Evolutionary conservation across 345 rosid species (phyloP), one percentile per base, ranked within the genome.

Genomic region (Brassica juncea): DNA sequence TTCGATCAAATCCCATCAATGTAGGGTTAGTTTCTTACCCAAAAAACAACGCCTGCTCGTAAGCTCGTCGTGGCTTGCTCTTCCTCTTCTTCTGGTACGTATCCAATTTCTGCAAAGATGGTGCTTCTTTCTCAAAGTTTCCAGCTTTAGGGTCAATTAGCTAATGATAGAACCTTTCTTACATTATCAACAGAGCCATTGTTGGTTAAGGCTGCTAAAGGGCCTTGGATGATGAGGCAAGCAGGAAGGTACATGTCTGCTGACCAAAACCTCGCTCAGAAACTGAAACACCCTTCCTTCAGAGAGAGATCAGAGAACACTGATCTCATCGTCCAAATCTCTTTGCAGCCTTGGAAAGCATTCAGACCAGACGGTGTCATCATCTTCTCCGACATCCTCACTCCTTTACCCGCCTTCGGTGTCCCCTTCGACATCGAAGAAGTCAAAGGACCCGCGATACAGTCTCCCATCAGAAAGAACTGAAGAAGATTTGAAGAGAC

Each of bases 201-300:
- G 19, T 83, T 92, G 89, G 91, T 94, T 61, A 92, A 92, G 87
- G 97, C 94, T 82, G 99, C 95, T 0, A 89, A 89, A 86, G 94
- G 99, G 57, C 97, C 97, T 28, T 94, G 97, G 99, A 94, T 94
- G 99, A 94, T 94, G 99, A 87, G 97, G 74, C 99, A 91, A 75
- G 99, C 99, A 74, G 99, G 97, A 86, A 89, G 99, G 90, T 94
- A 91, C 74, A 92, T 94, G 99, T 90, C 97, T 74, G 92, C 77
- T 92, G 19, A 92, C 91, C 85, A 93, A 90, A 90, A 90, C 93
- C 95, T 92, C 76, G 97, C 97, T 19, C 44, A 19, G 19, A 19
- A 19, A 19, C 87, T 88, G 92, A 92, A 92, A 84, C 80, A 90
- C 76, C 91, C 95, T n/a, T 92, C 97, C 80, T 94, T 94, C 88